Conservation (phyloP, 2,329 filamentous ascomycete species). For the Penicillium hordei region DNA sequence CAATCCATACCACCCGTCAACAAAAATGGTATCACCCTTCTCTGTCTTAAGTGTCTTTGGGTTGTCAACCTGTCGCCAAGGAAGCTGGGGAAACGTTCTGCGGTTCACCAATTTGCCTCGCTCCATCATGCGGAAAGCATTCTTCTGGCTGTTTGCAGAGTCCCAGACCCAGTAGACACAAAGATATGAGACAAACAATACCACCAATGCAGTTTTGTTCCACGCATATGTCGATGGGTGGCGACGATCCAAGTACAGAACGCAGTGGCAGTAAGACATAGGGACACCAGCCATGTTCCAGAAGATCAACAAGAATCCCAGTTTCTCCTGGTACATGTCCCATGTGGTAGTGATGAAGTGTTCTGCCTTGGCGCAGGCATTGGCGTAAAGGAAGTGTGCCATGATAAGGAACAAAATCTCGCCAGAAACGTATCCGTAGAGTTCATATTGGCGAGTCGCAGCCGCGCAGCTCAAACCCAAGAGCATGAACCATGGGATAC, state of each 20-base stretch:
- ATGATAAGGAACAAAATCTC: conserved; percentile 80
- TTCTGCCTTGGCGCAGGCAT: conserved; percentile 87
- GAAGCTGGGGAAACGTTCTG: conserved; percentile 81
- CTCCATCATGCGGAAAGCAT: conserved; percentile 78
- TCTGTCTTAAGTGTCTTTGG: conserved; percentile 72
- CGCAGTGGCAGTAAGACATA: conserved; percentile 89
- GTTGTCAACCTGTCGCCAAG: conserved; percentile 78
- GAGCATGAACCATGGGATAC: conserved; percentile 90
- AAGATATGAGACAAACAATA: conserved; percentile 68
- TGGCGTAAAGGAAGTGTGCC: conserved; percentile 88
- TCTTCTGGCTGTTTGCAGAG: conserved; percentile 88
- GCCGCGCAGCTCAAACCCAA: conserved; percentile 63
- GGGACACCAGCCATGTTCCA: conserved; percentile 94
- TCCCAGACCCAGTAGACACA: conserved; percentile 91
- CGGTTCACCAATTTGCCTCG: conserved; percentile 66
- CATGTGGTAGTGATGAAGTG: conserved; percentile 86
- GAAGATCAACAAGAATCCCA: conserved; percentile 96
- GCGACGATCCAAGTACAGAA: conserved; percentile 81
- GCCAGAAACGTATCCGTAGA: conserved; percentile 76
- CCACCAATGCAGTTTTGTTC: conserved; percentile 64
- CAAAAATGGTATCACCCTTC: conserved; percentile 71
- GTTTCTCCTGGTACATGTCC: conserved; percentile 97
- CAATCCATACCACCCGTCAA: conserved; percentile 80
- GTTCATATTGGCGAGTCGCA: conserved; percentile 80
- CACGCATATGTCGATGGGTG: conserved; percentile 72